Base-by-base conservation (phyloP, 1,284 basidiomycete genomes). In the Cryptococcus sp. region DNA sequence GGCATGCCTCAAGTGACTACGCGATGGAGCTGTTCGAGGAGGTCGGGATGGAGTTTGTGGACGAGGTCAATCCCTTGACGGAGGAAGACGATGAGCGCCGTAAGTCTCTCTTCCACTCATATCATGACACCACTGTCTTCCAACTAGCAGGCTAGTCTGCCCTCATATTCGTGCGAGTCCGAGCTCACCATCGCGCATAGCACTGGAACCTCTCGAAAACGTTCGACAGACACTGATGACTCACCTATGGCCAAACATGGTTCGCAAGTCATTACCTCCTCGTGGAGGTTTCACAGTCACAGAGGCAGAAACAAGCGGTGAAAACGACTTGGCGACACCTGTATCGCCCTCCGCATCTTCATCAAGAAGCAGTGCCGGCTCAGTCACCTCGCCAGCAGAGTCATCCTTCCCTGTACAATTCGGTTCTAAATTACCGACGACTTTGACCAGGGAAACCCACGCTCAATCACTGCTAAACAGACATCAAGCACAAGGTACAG, bases 201-300 rank as follows among this genome's bases (percentile, higher is more conserved):
- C 71, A 1, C 59, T 76, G 8, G 60, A 65, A 35, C 66, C 70
- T 0, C 58, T 73, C 40, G 73, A 77, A 17, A 61, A 52, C 1
- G 58, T 76, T 3, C 63, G 73, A 11, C 72, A 76, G 52, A 76
- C 73, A 25, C 64, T 77, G n/a, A 67, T 69, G 64, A 76, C 75
- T 20, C 75, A 77, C 54, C 62, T 76, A 57, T 77, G 75, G 75
- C 72, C 73, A 1, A 64, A 63, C n/a, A 75, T 77, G 73, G 25
- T 47, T 11, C 68, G 73, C 47, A 62, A 62, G 52, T 47, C 57
- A 23, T 43, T 35, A 35, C n/a, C 50, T 57, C 1, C 50, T 53
- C 49, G 20, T 30, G 10, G 19, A 47, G 19, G 41, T 10, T 13
- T 5, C 10, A 8, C 13, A 8, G 7, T 8, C 30, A 35, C 30